phyloP scores from a whole-genome alignment of 805 yeast species.

The Nakazawaea ishiwadae region DNA sequence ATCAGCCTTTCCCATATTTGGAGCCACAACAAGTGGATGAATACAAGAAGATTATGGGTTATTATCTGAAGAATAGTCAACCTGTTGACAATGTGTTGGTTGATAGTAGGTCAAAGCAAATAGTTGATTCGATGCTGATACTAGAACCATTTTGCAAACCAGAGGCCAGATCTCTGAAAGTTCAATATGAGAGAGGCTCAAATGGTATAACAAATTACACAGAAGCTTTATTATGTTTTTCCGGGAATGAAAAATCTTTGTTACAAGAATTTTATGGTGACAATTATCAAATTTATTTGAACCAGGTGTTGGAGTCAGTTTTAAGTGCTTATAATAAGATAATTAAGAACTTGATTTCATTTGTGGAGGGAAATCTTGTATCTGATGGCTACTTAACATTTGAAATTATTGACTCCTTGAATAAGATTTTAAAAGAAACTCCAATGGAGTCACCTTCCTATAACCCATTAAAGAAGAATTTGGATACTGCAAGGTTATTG shows the following conservation, averaged over 20 bases:
- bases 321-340: slow-evolving; percentile 35
- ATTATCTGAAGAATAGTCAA: slow-evolving; percentile 32
- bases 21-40: slow-evolving; percentile 30
- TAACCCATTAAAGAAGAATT: slow-evolving; percentile 13
- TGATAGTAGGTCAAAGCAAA: slow-evolving; percentile 36
- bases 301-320: slow-evolving; percentile 27
- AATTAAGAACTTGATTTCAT: slow-evolving; percentile 28
- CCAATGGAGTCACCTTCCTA: slow-evolving; percentile 4
- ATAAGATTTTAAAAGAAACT: slow-evolving; percentile 5
- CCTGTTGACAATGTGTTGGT: slow-evolving; percentile 31
- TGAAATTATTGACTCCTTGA: slow-evolving; percentile 48
- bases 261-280: slow-evolving; percentile 36
- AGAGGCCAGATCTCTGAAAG: slow-evolving; percentile 29
- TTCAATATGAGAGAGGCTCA: slow-evolving; percentile 57
- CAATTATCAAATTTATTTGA: slow-evolving; percentile 20
- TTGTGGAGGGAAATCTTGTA: slow-evolving; percentile 35
- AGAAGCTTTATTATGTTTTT: slow-evolving; percentile 43
- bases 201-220: slow-evolving; percentile 54
- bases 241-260: slow-evolving; percentile 46
- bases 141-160: slow-evolving; percentile 43
- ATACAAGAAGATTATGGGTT: slow-evolving; percentile 39
- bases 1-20: slow-evolving; percentile 36
- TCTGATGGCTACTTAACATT: slow-evolving; percentile 50
- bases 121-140: slow-evolving; percentile 39
- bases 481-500: slow-evolving; percentile 19